A percentile compares a stretch with the other conserved stretches of the same genome.
Evolutionary conservation across 2,329 filamentous ascomycete species (phyloP).

Genomic region (Lasiodiplodia theobromae): DNA sequence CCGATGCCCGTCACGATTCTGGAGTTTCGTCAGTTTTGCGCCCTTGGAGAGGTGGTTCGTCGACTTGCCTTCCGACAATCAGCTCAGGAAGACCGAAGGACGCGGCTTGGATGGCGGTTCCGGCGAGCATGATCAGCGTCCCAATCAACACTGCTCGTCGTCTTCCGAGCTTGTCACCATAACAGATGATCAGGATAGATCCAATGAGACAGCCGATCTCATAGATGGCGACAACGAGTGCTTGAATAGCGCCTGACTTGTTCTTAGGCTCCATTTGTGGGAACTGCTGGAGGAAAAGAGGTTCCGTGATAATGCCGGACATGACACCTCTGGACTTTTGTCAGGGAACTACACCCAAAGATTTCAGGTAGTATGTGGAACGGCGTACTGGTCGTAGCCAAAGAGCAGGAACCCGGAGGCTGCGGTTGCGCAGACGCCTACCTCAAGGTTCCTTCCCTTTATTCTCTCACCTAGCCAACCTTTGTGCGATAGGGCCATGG

Average conservation of each 20-base stretch:
- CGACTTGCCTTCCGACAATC: constrained; percentile 49
- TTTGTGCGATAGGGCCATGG: constrained; percentile 5
- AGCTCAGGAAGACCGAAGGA: constrained; percentile 51
- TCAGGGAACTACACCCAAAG: background rate
- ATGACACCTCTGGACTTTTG: constrained; percentile 41
- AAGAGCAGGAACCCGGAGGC: constrained; percentile 57
- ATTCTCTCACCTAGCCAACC: constrained; percentile 28
- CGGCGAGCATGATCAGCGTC: constrained; percentile 50
- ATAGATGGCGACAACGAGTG: constrained; percentile 60
- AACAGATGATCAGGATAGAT: constrained; percentile 47
- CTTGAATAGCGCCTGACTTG: constrained; percentile 47
- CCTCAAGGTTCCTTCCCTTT: constrained; percentile 39
- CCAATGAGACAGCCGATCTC: constrained; percentile 56
- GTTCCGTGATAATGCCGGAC: constrained; percentile 51
- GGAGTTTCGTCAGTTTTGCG: constrained; percentile 34
- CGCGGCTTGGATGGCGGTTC: constrained; percentile 49
- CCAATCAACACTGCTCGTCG: constrained; percentile 53
- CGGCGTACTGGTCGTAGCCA: constrained; percentile 40
- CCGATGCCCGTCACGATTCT: constrained; percentile 60
- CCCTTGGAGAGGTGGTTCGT: too few species aligned
- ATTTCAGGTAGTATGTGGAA: too few species aligned
- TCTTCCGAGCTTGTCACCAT: constrained; percentile 52
- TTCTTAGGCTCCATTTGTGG: constrained; percentile 47
- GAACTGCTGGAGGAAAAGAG: constrained; percentile 44
- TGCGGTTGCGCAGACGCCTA: constrained; percentile 51